Conservation (phyloP, 2,329 filamentous ascomycete genomes). For the Sordariomycetes sp. region DNA sequence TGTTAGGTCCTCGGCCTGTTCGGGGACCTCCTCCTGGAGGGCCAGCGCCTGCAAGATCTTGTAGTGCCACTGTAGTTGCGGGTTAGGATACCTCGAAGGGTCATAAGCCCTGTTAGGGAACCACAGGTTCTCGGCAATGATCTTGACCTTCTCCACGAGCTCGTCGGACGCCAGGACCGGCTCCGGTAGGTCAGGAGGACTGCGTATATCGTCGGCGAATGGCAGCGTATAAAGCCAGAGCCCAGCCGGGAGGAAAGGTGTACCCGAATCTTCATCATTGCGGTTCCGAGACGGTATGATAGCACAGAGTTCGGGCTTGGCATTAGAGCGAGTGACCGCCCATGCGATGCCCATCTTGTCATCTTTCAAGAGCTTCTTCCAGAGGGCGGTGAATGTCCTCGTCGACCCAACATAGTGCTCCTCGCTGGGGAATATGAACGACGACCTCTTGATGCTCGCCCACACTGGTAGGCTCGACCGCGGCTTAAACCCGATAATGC, state of each 20-base stretch:
- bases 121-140: constrained; percentile 72
- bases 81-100: constrained; percentile 80
- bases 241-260: constrained; percentile 64
- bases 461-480: constrained; percentile 61
- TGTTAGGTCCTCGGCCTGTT: constrained; percentile 62
- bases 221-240: constrained; percentile 84
- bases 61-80: constrained; percentile 93
- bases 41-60: constrained; percentile 83
- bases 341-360: constrained; percentile 79
- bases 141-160: constrained; percentile 70
- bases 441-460: constrained; percentile 76
- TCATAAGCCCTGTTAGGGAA: constrained; percentile 78
- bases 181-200: constrained; percentile 49
- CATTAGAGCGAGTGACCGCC: constrained; percentile 75
- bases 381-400: constrained; percentile 80
- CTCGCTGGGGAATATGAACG: constrained; percentile 90
- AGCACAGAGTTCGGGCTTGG: constrained; percentile 66
- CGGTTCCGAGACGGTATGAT: constrained; percentile 63
- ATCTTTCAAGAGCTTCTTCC: constrained; percentile 69
- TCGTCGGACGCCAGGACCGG: constrained; percentile 47
- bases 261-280: constrained; percentile 48
- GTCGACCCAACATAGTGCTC: constrained; percentile 83
- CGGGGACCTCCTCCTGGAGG: constrained; percentile 79
- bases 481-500: constrained; percentile 90
- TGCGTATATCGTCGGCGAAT: constrained; percentile 77